A percentile compares a stretch with the other conserved stretches of the same genome.
These are phyloP conservation scores for Crithidia acanthocephali DNA, from an alignment of 208 protist genomes.

Conservation along the genomic window DNA sequence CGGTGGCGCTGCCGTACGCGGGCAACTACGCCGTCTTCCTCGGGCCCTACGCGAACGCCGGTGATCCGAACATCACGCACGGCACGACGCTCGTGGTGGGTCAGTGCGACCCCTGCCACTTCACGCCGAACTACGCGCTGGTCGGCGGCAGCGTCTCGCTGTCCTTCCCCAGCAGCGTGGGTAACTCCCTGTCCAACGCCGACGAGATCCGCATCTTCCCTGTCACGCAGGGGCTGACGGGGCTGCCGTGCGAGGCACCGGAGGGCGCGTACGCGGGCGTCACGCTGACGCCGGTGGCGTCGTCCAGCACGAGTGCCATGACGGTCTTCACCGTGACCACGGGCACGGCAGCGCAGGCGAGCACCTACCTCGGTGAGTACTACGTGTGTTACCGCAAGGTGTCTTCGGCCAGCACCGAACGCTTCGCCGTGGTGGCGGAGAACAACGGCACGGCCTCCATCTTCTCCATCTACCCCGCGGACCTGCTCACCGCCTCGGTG, in stretches of 20 bases:
- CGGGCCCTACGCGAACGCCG: constrained; percentile 33
- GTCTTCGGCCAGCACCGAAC: background rate
- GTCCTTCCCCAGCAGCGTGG: constrained; percentile 58
- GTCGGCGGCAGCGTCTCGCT: constrained; percentile 48
- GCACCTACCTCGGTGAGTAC: constrained; percentile 75
- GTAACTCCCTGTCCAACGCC: constrained; percentile 37
- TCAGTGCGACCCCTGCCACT: constrained; percentile 80
- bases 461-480: constrained; percentile 82
- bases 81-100: constrained; percentile 51
- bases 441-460: constrained; percentile 34
- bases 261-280: constrained; percentile 58
- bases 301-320: constrained; percentile 24
- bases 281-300: constrained; percentile 51
- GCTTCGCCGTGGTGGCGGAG: constrained; percentile 64
- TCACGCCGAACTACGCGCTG: constrained; percentile 70
- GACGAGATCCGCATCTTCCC: constrained; percentile 82
- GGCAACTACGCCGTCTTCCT: constrained; percentile 78
- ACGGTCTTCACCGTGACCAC: constrained; percentile 61
- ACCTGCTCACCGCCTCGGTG: constrained; percentile 37
- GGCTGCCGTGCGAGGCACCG: constrained; percentile 53
- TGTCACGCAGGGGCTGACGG: constrained; percentile 41
- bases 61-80: constrained; percentile 68
- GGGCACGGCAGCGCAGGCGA: constrained; percentile 37
- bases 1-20: constrained; percentile 43
- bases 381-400: constrained; percentile 81